These are phyloP conservation scores for Fusarium sulawesiense DNA, from an alignment of 2,329 filamentous ascomycete species.

Conservation along the genomic window DNA sequence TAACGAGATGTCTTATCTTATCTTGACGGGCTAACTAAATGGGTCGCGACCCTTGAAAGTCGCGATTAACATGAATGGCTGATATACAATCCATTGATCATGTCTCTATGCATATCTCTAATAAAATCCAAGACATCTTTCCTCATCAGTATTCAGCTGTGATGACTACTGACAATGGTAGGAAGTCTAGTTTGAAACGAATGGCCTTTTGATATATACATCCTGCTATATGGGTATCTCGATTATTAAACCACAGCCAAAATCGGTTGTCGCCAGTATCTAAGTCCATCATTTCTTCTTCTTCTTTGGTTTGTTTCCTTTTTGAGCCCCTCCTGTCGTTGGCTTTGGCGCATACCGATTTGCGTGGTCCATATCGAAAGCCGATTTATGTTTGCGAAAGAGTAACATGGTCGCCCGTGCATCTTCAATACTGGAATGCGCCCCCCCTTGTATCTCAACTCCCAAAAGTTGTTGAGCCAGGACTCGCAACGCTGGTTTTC, in stretches of 20 bases:
- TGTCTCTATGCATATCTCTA: background rate
- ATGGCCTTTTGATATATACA: background rate
- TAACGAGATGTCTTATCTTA: conserved; percentile 21
- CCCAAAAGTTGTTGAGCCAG: conserved; percentile 68
- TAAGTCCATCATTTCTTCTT: conserved; percentile 51
- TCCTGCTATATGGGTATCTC: conserved; percentile 39
- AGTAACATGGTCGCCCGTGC: conserved; percentile 90
- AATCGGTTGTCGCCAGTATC: background rate
- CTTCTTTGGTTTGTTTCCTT: conserved; percentile 57
- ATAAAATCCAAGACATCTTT: too few species aligned
- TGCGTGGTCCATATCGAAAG: conserved; percentile 84
- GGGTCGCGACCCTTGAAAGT: background rate
- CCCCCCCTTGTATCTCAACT: conserved; percentile 71
- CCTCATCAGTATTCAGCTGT: background rate
- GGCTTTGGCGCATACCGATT: conserved; percentile 68
- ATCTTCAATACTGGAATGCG: conserved; percentile 79
- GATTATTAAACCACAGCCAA: conserved; percentile 3
- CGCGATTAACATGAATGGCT: background rate
- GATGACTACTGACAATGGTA: too few species aligned
- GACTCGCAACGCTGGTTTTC: conserved; percentile 73
- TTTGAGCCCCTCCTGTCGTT: conserved; percentile 36
- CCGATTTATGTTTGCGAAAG: conserved; percentile 84
- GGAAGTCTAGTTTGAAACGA: background rate
- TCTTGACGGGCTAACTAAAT: background rate
- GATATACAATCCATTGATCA: background rate